These are phyloP conservation scores for Mayamaea pseudoterrestris DNA, from an alignment of 108 stramenopile genomes.

Conservation along the genomic window DNA sequence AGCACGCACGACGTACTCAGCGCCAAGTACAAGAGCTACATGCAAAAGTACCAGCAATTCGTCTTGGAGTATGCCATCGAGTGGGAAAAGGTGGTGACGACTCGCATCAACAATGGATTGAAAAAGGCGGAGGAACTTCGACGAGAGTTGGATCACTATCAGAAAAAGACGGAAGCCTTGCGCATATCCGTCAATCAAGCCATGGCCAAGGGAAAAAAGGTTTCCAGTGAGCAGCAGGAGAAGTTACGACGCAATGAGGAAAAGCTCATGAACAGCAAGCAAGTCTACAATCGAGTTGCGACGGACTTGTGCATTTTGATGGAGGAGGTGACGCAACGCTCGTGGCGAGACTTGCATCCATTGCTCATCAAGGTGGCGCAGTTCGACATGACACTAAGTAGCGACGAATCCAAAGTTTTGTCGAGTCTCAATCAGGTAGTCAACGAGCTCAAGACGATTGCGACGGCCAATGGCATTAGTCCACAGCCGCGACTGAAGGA, in stretches of 20 bases:
- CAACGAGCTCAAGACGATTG: slow-evolving; percentile 36
- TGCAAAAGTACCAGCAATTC: slow-evolving; percentile 47
- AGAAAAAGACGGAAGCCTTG: slow-evolving; percentile 55
- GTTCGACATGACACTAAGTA: slow-evolving; percentile 53
- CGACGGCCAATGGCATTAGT: slow-evolving; percentile 35
- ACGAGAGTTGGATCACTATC: slow-evolving; percentile 69
- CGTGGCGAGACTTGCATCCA: slow-evolving; percentile 75
- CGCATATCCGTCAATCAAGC: slow-evolving; percentile 37
- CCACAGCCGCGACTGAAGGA: slow-evolving; percentile 58
- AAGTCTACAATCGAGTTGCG: slow-evolving; percentile 39
- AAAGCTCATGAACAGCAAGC: slow-evolving; percentile 46
- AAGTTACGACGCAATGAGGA: slow-evolving; percentile 64
- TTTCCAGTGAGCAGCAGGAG: slow-evolving; percentile 39
- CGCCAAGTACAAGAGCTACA: slow-evolving; percentile 35
- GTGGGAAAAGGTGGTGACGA: slow-evolving; percentile 65
- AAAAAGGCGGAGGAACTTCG: slow-evolving; percentile 54
- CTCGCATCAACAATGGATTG: slow-evolving; percentile 33
- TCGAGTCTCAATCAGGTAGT: slow-evolving; percentile 30
- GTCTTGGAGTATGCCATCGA: slow-evolving; percentile 64
- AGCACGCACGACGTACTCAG: slow-evolving; percentile 20
- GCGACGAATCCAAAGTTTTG: slow-evolving; percentile 43
- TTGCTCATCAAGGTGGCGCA: slow-evolving; percentile 63
- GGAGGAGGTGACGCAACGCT: slow-evolving; percentile 67
- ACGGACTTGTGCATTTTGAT: slow-evolving; percentile 51
- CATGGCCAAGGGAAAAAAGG: slow-evolving; percentile 64